Conservation (phyloP, 2,329 filamentous ascomycete genomes). For the Nannizziopsis arthrosporioides region DNA sequence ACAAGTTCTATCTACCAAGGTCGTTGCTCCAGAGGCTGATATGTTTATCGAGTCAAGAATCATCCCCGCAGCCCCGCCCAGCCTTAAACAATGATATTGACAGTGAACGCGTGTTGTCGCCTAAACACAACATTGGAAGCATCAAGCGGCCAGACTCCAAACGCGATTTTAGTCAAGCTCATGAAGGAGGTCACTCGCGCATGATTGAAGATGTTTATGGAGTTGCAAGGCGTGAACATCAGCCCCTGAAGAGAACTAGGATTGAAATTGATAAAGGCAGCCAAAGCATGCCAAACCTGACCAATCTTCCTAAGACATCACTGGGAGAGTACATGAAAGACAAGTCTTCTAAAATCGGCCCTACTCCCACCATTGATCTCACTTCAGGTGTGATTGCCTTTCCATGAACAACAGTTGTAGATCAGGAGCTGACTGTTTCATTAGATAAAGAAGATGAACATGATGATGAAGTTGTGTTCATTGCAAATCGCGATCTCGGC, state of each 20-base stretch:
- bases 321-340: slow-evolving; percentile 57
- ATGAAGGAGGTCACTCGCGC: slow-evolving; percentile 18
- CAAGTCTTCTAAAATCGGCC: slow-evolving; percentile 33
- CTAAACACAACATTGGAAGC: neutral
- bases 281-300: slow-evolving; percentile 31
- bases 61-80: neutral
- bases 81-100: slow-evolving; percentile 1
- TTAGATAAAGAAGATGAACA: slow-evolving; percentile 29
- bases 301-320: slow-evolving; percentile 41
- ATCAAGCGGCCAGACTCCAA: slow-evolving; percentile 17
- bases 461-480: slow-evolving; percentile 31
- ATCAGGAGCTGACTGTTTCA: slow-evolving; percentile 7
- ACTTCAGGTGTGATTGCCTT: slow-evolving; percentile 25
- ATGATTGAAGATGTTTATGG: slow-evolving; percentile 67
- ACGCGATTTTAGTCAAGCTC: slow-evolving; percentile 21
- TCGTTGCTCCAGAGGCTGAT: neutral
- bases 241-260: slow-evolving; percentile 56
- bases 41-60: neutral
- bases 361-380: slow-evolving; percentile 33
- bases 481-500: slow-evolving; percentile 47
- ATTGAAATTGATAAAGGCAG: slow-evolving; percentile 32
- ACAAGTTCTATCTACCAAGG: neutral
- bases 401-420: neutral
- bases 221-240: slow-evolving; percentile 53
- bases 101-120: neutral